A percentile compares a stretch with the other conserved stretches of the same genome.
phyloP scores from a whole-genome alignment of 2,329 filamentous ascomycete species.

The Nannizziopsis arthrosporioides region DNA sequence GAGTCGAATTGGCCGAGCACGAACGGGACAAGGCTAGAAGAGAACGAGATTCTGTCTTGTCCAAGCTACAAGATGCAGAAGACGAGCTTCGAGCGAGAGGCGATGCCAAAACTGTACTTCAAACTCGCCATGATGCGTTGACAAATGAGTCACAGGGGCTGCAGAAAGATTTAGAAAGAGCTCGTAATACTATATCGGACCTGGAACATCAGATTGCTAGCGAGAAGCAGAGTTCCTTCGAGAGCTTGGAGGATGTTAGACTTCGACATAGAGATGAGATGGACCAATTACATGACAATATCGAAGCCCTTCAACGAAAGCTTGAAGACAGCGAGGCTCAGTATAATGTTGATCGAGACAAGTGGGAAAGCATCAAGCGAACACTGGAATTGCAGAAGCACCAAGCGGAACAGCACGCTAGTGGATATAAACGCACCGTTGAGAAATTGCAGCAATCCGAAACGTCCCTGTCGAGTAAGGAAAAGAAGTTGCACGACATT shows the following conservation, averaged over 20 bases:
- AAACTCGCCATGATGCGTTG: conserved; percentile 56
- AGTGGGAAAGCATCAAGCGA: conserved; percentile 57
- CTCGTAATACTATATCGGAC: conserved; percentile 35
- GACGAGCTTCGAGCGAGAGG: conserved; percentile 48
- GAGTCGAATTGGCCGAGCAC: conserved; percentile 32
- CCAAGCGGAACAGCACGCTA: conserved; percentile 55
- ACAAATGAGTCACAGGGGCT: conserved; percentile 55
- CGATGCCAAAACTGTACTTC: conserved; percentile 56
- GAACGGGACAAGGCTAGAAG: conserved; percentile 37
- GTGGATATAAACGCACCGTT: conserved; percentile 57
- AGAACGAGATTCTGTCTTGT: conserved; percentile 31
- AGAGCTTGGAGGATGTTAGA: conserved; percentile 50
- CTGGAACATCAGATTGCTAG: conserved; percentile 41
- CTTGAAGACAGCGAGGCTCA: conserved; percentile 58
- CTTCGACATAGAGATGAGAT: conserved; percentile 45
- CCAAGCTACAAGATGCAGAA: conserved; percentile 45
- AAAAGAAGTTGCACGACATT: conserved; percentile 54
- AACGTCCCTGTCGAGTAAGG: conserved; percentile 55
- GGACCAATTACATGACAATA: conserved; percentile 44
- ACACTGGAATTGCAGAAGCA: conserved; percentile 55
- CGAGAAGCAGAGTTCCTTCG: conserved; percentile 47
- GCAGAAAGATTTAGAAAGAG: conserved; percentile 49
- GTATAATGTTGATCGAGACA: conserved; percentile 59
- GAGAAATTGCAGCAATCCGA: conserved; percentile 58
- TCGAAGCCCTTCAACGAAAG: conserved; percentile 51